Base-by-base conservation (phyloP, 805 yeast species). In the Lipomyces lipofer region DNA sequence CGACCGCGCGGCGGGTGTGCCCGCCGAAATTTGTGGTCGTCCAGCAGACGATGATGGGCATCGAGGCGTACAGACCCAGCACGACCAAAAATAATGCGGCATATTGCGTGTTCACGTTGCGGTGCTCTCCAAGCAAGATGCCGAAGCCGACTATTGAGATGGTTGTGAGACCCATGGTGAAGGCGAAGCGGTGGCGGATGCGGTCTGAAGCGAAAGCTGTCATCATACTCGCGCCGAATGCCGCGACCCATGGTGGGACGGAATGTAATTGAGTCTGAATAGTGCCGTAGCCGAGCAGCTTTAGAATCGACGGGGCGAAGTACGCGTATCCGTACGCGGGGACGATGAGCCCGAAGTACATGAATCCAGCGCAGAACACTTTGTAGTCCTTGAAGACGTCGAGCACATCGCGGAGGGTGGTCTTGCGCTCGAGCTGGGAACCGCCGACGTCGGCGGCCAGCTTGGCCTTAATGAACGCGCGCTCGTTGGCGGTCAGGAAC, bases 181-280 rank as follows among this genome's bases (percentile, higher is more conserved):
- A 64, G 6, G 54, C 30, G 46, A 56, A 73, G 8, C 78, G 60
- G 52, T 71, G 72, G 56, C 78, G 73, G 21, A 72, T 49, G 44
- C 65, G 69, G 67, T 88, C 96, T 0, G 94, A 84, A 52, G 76
- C 58, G 54, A 75, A 72, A 0, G 95, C 92, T n/a, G 78, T 59
- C 3, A 80, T 63, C 71, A 84, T 82, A 42, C 84, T 79, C 30
- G 79, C 72, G 4, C 85, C 89, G 65, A 88, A 85, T 0, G 95
- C 87, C 27, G 78, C 72, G 39, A 87, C 75, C 91, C 95, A 89
- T 19, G 96, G 95, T 62, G 88, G 90, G 46, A 89, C 87, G 0
- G 95, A 85, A 71, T 84, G 84, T 51, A 85, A 79, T 69, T 89
- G 89, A 8, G 95, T 92, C 52, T 79, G 74, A 64, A 82, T 85